phyloP scores from a whole-genome alignment of 306 rosid genomes.

The Lithocarpus polystachyus region DNA sequence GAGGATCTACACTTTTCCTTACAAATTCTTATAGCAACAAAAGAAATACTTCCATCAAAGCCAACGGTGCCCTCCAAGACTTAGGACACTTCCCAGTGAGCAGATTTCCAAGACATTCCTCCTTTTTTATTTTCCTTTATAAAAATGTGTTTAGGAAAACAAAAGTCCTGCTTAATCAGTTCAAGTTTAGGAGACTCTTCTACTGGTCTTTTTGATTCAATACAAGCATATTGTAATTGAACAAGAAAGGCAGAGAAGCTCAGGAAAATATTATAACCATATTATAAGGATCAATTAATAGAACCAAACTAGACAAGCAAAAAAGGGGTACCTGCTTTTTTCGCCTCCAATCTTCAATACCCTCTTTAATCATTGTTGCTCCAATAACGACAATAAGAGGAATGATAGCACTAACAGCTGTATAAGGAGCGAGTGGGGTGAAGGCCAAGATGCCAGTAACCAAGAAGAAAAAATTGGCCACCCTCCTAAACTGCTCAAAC shows the following conservation, averaged over 20 bases:
- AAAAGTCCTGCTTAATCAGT: not conserved
- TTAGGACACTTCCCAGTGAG: not conserved
- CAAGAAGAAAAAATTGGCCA: slow-evolving; percentile 85
- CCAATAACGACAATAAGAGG: slow-evolving; percentile 62
- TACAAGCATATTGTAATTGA: slow-evolving; percentile 13
- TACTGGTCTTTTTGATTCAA: slow-evolving; percentile 17
- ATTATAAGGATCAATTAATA: slow-evolving; percentile 7
- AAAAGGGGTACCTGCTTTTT: slow-evolving; percentile 67
- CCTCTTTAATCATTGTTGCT: slow-evolving; percentile 85
- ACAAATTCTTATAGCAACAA: not conserved
- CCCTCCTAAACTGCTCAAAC: slow-evolving; percentile 98
- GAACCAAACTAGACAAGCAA: slow-evolving; percentile 12
- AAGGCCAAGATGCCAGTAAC: slow-evolving; percentile 72
- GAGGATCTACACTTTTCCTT: slow-evolving; percentile 8
- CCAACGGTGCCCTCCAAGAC: not conserved
- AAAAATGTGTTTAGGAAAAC: not conserved
- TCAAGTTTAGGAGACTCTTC: not conserved
- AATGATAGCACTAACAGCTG: slow-evolving; percentile 75
- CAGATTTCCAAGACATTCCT: not conserved
- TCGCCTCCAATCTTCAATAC: slow-evolving; percentile 73
- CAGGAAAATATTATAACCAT: not conserved
- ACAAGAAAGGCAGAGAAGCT: slow-evolving; percentile 3
- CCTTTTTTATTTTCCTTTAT: too few relatives aligned
- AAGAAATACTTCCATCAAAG: slow-evolving; percentile 4
- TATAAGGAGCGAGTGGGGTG: slow-evolving; percentile 77